Base-by-base conservation (phyloP, 805 yeast species). In the Candida parachauliodes region DNA sequence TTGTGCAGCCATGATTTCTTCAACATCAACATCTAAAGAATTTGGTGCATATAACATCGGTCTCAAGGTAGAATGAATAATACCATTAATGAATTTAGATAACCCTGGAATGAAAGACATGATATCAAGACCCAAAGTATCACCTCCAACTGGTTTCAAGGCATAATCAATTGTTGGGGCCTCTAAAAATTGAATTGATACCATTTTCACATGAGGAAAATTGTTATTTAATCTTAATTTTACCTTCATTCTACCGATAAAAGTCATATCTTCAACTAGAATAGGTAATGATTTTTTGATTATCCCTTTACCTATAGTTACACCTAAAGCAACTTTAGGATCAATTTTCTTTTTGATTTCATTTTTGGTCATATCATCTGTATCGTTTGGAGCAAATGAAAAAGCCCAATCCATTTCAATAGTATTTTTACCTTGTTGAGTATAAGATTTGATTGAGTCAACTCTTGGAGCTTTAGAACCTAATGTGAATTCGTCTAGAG, bases 61-160 rank as follows among this genome's bases (percentile, higher is more conserved):
- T 29, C 84, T 80, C 50, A 80, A 77, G 47, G 65, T 81, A 34
- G 84, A 63, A 58, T 85, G 83, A 52, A 85, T 77, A 56, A 81
- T 69, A 16, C 74, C 70, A 45, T 81, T 83, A 37, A 85, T 88
- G 52, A 84, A 79, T 2, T 79, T 67, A 17, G 86, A 73, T 53
- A 85, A 74, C 44, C 93, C 93, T 3, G 95, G 95, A 46, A 85
- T 73, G 49, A 84, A 71, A 2, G 89, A 79, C 94, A 85, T 85
- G 48, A 85, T 76, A 62, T 85, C 95, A 30, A 85, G 54, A 44
- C 95, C 95, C 43, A 85, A 72, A n/a, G 89, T 81, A 55, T 85
- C 91, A 63, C 94, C 93, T 57, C 93, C 93, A 37, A 85, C 83
- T 8, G 95, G 95, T 55, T 85, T 85, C 67, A 85, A 74, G 15